These are phyloP conservation scores for Phytopythium boreale DNA, from an alignment of 352 stramenopile species.

Conservation along the genomic window DNA sequence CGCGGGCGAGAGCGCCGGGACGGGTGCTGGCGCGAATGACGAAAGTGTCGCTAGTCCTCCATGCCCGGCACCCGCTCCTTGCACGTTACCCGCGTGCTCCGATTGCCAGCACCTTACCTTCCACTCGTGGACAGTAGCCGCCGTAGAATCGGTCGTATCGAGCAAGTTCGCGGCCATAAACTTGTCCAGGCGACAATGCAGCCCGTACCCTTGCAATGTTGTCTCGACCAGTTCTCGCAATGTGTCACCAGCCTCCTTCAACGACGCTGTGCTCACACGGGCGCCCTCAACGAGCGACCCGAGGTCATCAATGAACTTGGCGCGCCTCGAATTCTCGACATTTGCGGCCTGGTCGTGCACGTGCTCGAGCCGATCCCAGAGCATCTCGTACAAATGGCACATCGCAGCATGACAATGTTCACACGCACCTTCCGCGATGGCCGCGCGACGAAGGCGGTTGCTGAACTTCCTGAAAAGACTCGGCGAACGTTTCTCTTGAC, in stretches of 20 bases:
- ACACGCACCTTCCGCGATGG: too few species aligned
- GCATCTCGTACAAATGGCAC: background rate
- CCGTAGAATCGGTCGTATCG: too few species aligned
- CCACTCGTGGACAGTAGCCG: too few species aligned
- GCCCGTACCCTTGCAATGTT: background rate
- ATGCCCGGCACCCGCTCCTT: too few species aligned
- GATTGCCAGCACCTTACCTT: too few species aligned
- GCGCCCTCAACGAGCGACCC: background rate
- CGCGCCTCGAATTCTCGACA: too few species aligned
- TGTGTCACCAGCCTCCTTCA: background rate
- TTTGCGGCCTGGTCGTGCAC: background rate
- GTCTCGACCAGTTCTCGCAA: background rate
- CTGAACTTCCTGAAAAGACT: background rate
- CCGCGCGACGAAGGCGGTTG: background rate
- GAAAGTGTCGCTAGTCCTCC: too few species aligned
- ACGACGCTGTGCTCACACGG: background rate
- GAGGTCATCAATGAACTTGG: background rate
- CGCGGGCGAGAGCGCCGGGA: too few species aligned
- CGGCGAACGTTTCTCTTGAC: too few species aligned
- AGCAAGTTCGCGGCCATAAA: background rate
- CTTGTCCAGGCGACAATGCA: constrained; percentile 3
- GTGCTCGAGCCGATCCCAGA: background rate
- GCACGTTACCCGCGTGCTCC: too few species aligned
- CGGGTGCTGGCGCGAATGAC: too few species aligned
- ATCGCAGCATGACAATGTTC: background rate